Percentiles rank a stretch among this genome's conserved stretches.
Evolutionary conservation across 306 rosid genomes (phyloP).

Genomic region (Quercus bicolor): DNA sequence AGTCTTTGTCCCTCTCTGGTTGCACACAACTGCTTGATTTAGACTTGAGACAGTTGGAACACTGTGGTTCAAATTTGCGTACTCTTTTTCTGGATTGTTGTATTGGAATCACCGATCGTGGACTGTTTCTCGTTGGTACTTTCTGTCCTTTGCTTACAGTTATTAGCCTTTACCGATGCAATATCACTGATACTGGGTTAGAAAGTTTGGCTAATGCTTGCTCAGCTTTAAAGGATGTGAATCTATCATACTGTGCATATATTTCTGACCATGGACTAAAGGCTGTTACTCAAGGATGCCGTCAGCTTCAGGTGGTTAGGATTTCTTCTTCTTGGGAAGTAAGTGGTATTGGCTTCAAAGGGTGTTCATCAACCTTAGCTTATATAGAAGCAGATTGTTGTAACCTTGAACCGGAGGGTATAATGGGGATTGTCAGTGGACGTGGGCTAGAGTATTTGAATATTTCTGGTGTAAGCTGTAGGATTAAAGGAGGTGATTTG

Average conservation of each 20-base stretch:
- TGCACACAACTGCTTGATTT: conserved; percentile 49
- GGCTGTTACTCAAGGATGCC: conserved; percentile 37
- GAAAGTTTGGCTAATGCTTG: conserved; percentile 41
- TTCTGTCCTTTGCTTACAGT: conserved; percentile 39
- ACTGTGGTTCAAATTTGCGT: conserved; percentile 48
- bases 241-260: conserved; percentile 44
- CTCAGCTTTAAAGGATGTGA: conserved; percentile 39
- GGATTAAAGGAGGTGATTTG: conserved; percentile 31
- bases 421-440: conserved; percentile 45
- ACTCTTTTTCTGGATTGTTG: conserved; percentile 52
- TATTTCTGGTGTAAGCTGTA: conserved; percentile 36
- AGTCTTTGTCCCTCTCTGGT: conserved; percentile 53
- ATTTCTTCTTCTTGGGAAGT: conserved; percentile 40
- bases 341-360: conserved; percentile 47
- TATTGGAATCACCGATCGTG: conserved; percentile 46
- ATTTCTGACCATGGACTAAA: conserved; percentile 50
- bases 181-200: conserved; percentile 46
- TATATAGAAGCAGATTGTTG: conserved; percentile 55
- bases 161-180: conserved; percentile 54
- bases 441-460: conserved; percentile 51
- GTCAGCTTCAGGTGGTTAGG: conserved; percentile 40
- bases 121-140: conserved; percentile 42
- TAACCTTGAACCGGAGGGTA: conserved; percentile 42
- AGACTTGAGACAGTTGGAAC: conserved; percentile 37
- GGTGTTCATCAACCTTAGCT: conserved; percentile 49